These are phyloP conservation scores for Talaromyces sp. DNA, from an alignment of 2,329 filamentous ascomycete genomes.

Conservation along the genomic window DNA sequence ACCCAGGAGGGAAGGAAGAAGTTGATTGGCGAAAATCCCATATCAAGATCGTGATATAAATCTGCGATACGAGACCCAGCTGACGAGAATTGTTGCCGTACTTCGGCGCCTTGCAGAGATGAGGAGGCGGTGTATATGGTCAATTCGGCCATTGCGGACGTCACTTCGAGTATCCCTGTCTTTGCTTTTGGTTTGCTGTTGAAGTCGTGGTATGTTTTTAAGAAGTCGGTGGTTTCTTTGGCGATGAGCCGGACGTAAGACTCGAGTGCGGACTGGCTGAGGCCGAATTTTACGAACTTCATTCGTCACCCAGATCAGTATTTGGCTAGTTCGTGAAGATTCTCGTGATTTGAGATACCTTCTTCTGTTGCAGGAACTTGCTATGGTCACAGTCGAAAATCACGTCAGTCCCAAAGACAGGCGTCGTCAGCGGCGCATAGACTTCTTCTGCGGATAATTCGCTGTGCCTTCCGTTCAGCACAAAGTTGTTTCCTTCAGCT, in stretches of 20 bases:
- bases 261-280: constrained; percentile 61
- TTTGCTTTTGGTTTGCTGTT: constrained; percentile 61
- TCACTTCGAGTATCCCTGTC: constrained; percentile 68
- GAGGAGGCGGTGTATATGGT: constrained; percentile 89
- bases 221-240: constrained; percentile 69
- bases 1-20: constrained; percentile 83
- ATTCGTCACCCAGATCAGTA: not conserved
- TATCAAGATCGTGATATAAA: constrained; percentile 84
- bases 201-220: constrained; percentile 59
- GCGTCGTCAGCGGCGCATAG: constrained; percentile 71
- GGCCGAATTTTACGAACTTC: constrained; percentile 63
- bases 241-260: constrained; percentile 78
- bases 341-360: constrained; percentile 54
- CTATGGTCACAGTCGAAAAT: constrained; percentile 89
- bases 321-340: not conserved
- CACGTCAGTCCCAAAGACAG: constrained; percentile 77
- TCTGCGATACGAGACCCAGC: constrained; percentile 71
- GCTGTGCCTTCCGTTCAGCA: constrained; percentile 85
- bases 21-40: constrained; percentile 86
- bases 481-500: constrained; percentile 82
- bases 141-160: constrained; percentile 76
- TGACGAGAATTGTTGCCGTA: constrained; percentile 66
- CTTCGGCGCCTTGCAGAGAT: constrained; percentile 78
- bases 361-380: constrained; percentile 95
- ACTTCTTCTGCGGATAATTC: constrained; percentile 90